Base-by-base conservation (phyloP, 1,284 basidiomycete species). In the Flammula alnicola region DNA sequence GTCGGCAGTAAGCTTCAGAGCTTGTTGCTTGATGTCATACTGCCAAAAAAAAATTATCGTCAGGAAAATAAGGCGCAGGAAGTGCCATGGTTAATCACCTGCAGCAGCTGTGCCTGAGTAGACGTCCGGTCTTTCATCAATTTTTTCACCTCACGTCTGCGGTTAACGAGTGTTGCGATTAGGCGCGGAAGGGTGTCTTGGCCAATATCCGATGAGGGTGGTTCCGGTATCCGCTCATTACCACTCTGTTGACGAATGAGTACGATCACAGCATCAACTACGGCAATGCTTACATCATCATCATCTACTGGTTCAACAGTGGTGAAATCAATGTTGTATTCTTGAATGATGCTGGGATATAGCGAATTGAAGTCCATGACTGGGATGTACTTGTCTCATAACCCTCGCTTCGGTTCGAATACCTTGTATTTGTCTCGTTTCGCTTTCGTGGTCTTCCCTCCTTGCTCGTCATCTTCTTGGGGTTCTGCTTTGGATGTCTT, bases 281-380 rank as follows among this genome's bases (percentile, higher is more conserved):
- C 26, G 9, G 12, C 12, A 36, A 5, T 4, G 55, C 78, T 23
- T 42, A 88, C 88, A 65, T 88, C 84, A 35, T 70, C 65, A 48
- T 84, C 85, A 23, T 84, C 82, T 7, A 78, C 71, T 31, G 84
- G 81, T 37, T 94, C 90, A 20, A 99, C 87, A 0, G 97, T 99
- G 6, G 97, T 99, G 63, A 99, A 99, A 71, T 99, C 95, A 62
- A 99, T 98, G 66, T 99, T 99, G 72, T 93, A 99, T 75, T 99
- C 97, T 64, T 99, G 97, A 50, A 99, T 99, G 74, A 99, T 99
- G 69, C 92, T 95, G 7, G 97, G 97, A 68, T 99, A 99, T 53
- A 99, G 80, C 60, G 95, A 98, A 74, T 99, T 99, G 84, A 99
- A 99, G 73, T 99, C 97, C 97, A 99, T 99, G 67, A 99, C 96